Conservation (phyloP, 306 rosid genomes). For the Pyrus communis region DNA sequence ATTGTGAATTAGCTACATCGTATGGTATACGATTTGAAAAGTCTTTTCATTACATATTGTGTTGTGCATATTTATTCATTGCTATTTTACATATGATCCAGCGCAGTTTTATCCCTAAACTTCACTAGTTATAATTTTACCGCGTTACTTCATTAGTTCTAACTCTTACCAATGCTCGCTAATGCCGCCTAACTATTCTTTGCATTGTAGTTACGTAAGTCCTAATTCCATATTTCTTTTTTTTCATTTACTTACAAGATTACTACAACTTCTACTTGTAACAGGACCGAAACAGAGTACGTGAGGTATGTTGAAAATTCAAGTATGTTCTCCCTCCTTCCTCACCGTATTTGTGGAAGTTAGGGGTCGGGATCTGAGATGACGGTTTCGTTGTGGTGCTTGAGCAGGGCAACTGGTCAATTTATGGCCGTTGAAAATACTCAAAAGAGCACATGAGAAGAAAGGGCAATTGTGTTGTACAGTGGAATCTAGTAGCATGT, state of each 20-base stretch:
- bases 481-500: background rate
- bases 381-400: slow-evolving; percentile 1
- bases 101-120: too few species aligned
- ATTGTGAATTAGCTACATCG: too few species aligned
- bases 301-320: slow-evolving; percentile 40
- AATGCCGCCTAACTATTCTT: too few species aligned
- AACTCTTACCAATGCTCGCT: too few species aligned
- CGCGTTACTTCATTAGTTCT: too few species aligned
- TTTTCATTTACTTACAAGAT: background rate
- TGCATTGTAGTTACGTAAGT: too few species aligned
- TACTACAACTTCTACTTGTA: background rate
- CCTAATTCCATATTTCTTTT: background rate
- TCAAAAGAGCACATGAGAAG: background rate
- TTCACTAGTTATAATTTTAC: too few species aligned
- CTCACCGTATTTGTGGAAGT: background rate
- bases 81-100: too few species aligned
- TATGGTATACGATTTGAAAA: too few species aligned
- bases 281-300: slow-evolving; percentile 92
- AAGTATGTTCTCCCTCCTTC: background rate
- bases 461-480: slow-evolving; percentile 7
- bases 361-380: background rate
- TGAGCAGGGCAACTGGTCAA: slow-evolving; percentile 74
- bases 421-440: slow-evolving; percentile 17
- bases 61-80: too few species aligned
- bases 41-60: too few species aligned